Conservation (phyloP, 352 stramenopile genomes). For the Phytophthora megakarya region DNA sequence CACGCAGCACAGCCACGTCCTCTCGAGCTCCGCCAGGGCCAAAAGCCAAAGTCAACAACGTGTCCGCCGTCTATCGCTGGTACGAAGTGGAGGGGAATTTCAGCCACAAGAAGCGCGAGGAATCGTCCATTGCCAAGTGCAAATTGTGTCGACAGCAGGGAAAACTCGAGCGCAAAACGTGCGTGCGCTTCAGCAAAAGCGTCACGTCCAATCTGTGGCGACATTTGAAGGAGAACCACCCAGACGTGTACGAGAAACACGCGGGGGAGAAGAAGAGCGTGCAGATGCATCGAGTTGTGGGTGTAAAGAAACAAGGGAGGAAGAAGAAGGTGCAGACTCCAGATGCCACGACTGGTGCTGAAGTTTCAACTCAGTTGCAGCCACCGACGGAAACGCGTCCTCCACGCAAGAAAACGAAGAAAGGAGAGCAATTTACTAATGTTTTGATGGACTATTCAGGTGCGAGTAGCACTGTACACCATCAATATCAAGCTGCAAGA, state of each 20-base stretch:
- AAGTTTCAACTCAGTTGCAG: slow-evolving; percentile 24
- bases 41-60: slow-evolving; percentile 17
- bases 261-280: slow-evolving; percentile 77
- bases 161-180: slow-evolving; percentile 68
- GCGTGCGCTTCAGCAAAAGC: slow-evolving; percentile 82
- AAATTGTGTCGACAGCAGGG: slow-evolving; percentile 63
- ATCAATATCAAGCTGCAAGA: slow-evolving; percentile 24
- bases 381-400: slow-evolving; percentile 14
- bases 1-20: not conserved
- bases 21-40: not conserved
- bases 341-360: slow-evolving; percentile 7
- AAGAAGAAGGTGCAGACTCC: slow-evolving; percentile 52
- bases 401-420: slow-evolving; percentile 45
- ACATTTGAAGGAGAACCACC: slow-evolving; percentile 83
- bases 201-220: slow-evolving; percentile 86
- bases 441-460: slow-evolving; percentile 48
- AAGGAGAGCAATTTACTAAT: slow-evolving; percentile 27
- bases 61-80: slow-evolving; percentile 81
- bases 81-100: slow-evolving; percentile 76
- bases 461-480: slow-evolving; percentile 1
- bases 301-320: slow-evolving; percentile 53
- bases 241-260: slow-evolving; percentile 74
- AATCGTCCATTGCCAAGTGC: slow-evolving; percentile 75
- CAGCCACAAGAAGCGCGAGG: slow-evolving; percentile 65
- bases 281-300: slow-evolving; percentile 69